These are phyloP conservation scores for Achaetomiella virescens DNA, from an alignment of 495 filamentous ascomycete genomes.

Conservation along the genomic window DNA sequence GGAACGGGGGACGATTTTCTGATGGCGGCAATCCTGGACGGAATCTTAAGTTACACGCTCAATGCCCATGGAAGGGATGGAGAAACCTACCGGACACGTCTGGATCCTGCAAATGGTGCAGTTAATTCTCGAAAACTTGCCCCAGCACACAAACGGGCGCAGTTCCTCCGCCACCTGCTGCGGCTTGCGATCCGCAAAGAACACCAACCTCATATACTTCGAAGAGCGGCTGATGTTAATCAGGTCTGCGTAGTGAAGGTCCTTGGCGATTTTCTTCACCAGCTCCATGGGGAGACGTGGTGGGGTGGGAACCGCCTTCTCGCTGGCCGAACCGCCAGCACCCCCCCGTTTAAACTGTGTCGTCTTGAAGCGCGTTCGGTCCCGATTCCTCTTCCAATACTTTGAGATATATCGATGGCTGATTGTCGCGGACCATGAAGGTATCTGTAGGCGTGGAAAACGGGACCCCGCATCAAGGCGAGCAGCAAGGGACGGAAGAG, in stretches of 20 bases:
- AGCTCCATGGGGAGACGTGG: conserved; percentile 3
- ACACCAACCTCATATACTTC: not conserved
- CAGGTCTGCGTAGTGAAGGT: conserved; percentile 2
- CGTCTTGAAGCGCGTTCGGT: not conserved
- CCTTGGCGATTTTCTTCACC: not conserved
- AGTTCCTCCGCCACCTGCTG: not conserved
- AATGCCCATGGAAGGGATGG: not conserved
- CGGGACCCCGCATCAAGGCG: not conserved
- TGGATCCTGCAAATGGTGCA: conserved; percentile 2
- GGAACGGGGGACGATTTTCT: not conserved
- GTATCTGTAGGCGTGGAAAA: not conserved
- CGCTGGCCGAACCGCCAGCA: too few relatives aligned
- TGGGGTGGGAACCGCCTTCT: too few relatives aligned
- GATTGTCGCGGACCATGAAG: not conserved
- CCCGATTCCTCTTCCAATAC: not conserved
- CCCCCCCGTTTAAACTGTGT: not conserved
- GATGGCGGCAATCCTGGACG: not conserved
- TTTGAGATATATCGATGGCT: not conserved
- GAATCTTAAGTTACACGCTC: not conserved
- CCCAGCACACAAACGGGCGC: not conserved
- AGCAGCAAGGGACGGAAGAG: not conserved
- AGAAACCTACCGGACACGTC: not conserved
- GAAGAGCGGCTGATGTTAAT: not conserved
- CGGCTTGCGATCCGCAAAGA: not conserved
- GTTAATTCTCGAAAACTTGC: not conserved